Evolutionary conservation across 495 filamentous ascomycete genomes (phyloP).

Genomic region (Talaromyces ruber): DNA sequence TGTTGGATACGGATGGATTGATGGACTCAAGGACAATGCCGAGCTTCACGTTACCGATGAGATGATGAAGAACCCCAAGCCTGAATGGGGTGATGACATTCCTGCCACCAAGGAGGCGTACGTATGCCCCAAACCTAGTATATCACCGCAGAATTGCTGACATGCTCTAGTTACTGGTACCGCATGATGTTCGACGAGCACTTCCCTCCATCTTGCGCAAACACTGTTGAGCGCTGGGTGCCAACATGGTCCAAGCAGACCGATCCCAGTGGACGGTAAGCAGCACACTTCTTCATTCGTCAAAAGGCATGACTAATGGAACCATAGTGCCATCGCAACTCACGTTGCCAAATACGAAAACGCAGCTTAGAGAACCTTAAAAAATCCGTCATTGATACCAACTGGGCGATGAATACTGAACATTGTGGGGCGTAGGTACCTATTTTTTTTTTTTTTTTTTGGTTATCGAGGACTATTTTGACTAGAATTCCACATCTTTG

Average conservation of each 20-base stretch:
- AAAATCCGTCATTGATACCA: conserved; percentile 5
- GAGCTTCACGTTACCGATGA: conserved; percentile 85
- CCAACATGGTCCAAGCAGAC: conserved; percentile 97
- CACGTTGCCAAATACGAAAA: conserved; percentile 61
- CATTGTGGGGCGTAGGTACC: background rate
- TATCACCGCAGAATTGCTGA: background rate
- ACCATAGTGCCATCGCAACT: conserved; percentile 54
- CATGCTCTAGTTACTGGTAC: conserved; percentile 72
- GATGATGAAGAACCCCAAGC: conserved; percentile 94
- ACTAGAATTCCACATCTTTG: background rate
- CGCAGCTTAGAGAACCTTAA: conserved; percentile 14
- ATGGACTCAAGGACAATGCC: conserved; percentile 88
- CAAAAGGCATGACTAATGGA: background rate
- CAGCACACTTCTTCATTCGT: conserved; percentile 2
- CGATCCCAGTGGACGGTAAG: conserved; percentile 87
- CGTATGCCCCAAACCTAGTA: conserved; percentile 17
- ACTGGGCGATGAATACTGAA: conserved; percentile 10
- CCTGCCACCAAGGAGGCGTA: conserved; percentile 96
- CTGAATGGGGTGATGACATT: conserved; percentile 85
- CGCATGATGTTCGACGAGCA: conserved; percentile 96
- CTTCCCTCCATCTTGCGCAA: conserved; percentile 85
- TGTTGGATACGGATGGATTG: conserved; percentile 99
- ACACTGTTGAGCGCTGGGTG: conserved; percentile 91
- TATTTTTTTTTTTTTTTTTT: background rate
- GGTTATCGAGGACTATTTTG: background rate